Evolutionary conservation across 495 filamentous ascomycete genomes (phyloP), one percentile per base, ranked within the genome.

Genomic region (Apodospora peruviana): DNA sequence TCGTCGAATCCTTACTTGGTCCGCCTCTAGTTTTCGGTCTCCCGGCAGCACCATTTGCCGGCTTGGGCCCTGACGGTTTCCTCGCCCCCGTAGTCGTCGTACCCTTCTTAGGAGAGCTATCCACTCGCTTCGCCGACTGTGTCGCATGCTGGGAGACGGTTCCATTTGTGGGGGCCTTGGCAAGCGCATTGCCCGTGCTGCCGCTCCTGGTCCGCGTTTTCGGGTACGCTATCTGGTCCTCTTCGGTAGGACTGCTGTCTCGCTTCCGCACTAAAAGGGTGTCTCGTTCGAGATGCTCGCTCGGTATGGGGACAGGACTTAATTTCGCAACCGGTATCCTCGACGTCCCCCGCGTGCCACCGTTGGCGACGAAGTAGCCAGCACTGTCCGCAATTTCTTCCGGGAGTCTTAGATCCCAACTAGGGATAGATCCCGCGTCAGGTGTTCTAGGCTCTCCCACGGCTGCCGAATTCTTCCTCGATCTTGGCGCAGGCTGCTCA

Each of bases 301-400:
- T 65, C 2, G 87, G 81, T 47, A 91, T 80, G n/a, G 88, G 88
- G 21, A 82, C 76, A 1, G 86, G 84, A 56, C 87, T 95, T 10
- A 77, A 64, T 52, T 85, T 88, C 10, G 86, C 80, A 35, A 97
- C 74, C 0, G 93, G 93, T 53, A 98, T 96, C 20, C 87, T 78
- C 22, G 91, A 96, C 21, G 58, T 58, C 25, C 58, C 63, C 46
- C 72, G 71, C 29, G 60, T 66, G 21, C 53, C 56, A 34, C 59
- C 61, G 40, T 59, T 71, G 7, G 63, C 57, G 25, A 70, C 54
- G 45, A 57, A 70, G 45, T 69, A 74, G 27, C 70, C 70, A 29
- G 73, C 70, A 22, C 69, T 67, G 23, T 90, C 84, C 19, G 86
- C 83, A 52, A 86, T 84, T 55, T 95, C 91, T 58, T 91, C 86